phyloP scores from a whole-genome alignment of 768 basidiomycete genomes.

The Gymnopilus junonius region DNA sequence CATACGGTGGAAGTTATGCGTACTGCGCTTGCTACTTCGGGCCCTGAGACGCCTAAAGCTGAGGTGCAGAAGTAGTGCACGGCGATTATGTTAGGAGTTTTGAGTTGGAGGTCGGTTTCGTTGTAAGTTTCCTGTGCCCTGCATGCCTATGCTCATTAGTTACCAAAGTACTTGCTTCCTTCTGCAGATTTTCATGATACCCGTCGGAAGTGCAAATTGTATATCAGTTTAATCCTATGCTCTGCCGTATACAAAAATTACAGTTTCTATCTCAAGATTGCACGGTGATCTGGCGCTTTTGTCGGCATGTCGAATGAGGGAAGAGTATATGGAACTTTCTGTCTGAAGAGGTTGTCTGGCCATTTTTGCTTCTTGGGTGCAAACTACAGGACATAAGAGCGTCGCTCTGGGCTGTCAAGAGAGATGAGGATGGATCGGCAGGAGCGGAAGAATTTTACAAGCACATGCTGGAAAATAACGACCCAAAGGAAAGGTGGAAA shows the following conservation, averaged over 20 bases:
- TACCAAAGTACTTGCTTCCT: too few species aligned
- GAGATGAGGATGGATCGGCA: neutral
- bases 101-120: too few species aligned
- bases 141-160: too few species aligned
- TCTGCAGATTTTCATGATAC: too few species aligned
- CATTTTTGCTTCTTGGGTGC: neutral
- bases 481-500: neutral
- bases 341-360: neutral
- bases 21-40: neutral
- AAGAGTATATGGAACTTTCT: neutral
- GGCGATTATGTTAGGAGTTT: too few species aligned
- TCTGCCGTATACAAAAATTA: too few species aligned
- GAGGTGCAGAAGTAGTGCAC: neutral
- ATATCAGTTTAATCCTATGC: too few species aligned
- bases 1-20: conserved; percentile 25
- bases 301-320: neutral
- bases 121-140: too few species aligned
- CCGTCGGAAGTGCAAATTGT: too few species aligned
- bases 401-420: neutral
- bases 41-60: neutral
- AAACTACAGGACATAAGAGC: neutral
- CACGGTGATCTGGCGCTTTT: neutral
- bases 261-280: too few species aligned
- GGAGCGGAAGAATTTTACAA: neutral
- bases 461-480: neutral